These are phyloP conservation scores for Hericium erinaceus DNA, from an alignment of 768 basidiomycete genomes.

Conservation along the genomic window DNA sequence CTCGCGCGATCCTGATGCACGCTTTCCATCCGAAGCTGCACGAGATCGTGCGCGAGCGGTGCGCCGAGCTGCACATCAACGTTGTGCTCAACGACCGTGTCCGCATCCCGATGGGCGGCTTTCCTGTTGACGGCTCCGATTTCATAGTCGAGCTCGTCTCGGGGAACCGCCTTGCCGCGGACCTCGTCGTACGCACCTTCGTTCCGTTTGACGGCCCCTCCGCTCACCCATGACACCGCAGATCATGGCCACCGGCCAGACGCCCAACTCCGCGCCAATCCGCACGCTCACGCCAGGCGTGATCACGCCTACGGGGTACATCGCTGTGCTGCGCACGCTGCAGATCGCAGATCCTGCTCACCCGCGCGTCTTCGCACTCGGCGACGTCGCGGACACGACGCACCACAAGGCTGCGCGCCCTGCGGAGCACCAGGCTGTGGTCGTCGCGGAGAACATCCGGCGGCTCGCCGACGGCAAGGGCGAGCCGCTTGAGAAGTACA, in stretches of 20 bases:
- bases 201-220: neutral
- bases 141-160: slow-evolving; percentile 13
- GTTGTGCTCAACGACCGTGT: slow-evolving; percentile 15
- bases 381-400: slow-evolving; percentile 19
- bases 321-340: slow-evolving; percentile 19
- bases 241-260: slow-evolving; percentile 24
- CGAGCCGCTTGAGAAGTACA: neutral
- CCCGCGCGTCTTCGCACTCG: slow-evolving; percentile 17
- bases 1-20: slow-evolving; percentile 16
- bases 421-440: slow-evolving; percentile 13
- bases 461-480: slow-evolving; percentile 2
- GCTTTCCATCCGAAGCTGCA: slow-evolving; percentile 19
- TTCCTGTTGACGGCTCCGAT: slow-evolving; percentile 14
- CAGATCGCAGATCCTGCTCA: slow-evolving; percentile 14
- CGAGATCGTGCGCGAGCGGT: slow-evolving; percentile 15
- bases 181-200: slow-evolving; percentile 12
- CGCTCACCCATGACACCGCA: neutral
- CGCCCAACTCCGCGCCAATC: slow-evolving; percentile 19
- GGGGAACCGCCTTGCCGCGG: slow-evolving; percentile 13
- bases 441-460: slow-evolving; percentile 16
- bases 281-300: slow-evolving; percentile 14
- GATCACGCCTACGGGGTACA: slow-evolving; percentile 9
- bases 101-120: slow-evolving; percentile 19
- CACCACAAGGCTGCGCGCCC: slow-evolving; percentile 19
- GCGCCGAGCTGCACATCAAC: slow-evolving; percentile 15